Evolutionary conservation across 2,329 filamentous ascomycete genomes (phyloP).

Genomic region (Orbilia blumenaviensis): DNA sequence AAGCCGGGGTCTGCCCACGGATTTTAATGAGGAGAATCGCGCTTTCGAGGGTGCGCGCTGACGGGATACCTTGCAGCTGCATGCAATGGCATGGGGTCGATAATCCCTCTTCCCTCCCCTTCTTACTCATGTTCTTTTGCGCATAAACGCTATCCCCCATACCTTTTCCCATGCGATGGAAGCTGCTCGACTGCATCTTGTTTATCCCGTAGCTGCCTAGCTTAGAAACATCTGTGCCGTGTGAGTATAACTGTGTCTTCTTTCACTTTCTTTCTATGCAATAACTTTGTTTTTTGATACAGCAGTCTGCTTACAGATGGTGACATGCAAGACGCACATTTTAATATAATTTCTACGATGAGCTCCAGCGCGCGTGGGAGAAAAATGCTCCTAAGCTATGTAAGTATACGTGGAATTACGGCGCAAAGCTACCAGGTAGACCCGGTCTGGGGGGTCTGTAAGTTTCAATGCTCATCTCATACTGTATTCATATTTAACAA

Average conservation of each 20-base stretch:
- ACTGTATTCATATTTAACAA: no score
- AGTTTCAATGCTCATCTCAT: background rate
- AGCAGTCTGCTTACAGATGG: background rate
- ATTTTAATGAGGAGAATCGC: constrained; percentile 1
- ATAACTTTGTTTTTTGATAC: no score
- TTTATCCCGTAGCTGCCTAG: constrained; percentile 15
- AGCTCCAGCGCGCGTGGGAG: background rate
- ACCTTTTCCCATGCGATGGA: background rate
- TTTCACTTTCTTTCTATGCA: background rate
- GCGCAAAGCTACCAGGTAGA: background rate
- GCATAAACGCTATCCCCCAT: background rate
- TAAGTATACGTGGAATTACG: background rate
- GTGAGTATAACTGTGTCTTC: background rate
- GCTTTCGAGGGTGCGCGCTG: constrained; percentile 20
- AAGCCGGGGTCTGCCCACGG: background rate
- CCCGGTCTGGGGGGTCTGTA: background rate
- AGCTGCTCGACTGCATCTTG: background rate
- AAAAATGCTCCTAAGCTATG: background rate
- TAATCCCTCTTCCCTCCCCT: constrained; percentile 6
- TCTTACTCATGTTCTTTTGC: background rate
- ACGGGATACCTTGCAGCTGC: constrained; percentile 22
- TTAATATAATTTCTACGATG: constrained; percentile 13
- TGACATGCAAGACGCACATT: constrained; percentile 5
- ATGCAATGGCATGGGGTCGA: constrained; percentile 1
- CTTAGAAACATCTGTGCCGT: background rate